Evolutionary conservation across 768 basidiomycete species (phyloP).

Genomic region (Podaxis pistillaris): DNA sequence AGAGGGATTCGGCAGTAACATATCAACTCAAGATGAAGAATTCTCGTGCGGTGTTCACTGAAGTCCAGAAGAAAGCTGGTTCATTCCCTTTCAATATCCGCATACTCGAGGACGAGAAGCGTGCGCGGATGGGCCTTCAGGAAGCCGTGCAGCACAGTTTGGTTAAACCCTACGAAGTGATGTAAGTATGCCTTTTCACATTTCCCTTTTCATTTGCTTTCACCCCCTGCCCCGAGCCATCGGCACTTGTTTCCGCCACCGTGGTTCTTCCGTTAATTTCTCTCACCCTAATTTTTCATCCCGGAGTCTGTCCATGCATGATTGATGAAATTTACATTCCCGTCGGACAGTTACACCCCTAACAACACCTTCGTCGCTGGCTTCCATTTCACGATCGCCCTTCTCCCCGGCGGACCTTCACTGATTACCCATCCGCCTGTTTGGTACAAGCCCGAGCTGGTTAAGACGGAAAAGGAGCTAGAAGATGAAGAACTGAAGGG

Average conservation of each 20-base stretch:
- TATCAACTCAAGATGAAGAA: slow-evolving; percentile 99
- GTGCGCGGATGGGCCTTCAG: slow-evolving; percentile 90
- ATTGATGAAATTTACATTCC: neutral
- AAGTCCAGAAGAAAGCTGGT: slow-evolving; percentile 97
- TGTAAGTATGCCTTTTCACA: slow-evolving; percentile 47
- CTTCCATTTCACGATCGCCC: slow-evolving; percentile 96
- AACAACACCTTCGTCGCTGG: slow-evolving; percentile 84
- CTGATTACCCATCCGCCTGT: slow-evolving; percentile 84
- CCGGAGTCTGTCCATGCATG: neutral
- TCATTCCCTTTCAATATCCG: slow-evolving; percentile 98
- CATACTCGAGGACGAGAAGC: slow-evolving; percentile 91
- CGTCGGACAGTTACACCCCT: slow-evolving; percentile 67
- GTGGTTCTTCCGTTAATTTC: neutral
- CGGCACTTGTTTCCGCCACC: neutral
- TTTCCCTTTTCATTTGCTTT: neutral
- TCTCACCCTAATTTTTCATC: neutral
- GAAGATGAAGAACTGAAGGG: slow-evolving; percentile 86
- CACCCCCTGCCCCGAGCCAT: neutral
- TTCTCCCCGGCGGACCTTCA: slow-evolving; percentile 84
- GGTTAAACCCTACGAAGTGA: slow-evolving; percentile 93
- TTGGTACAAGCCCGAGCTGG: slow-evolving; percentile 92
- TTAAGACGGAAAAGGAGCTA: slow-evolving; percentile 87
- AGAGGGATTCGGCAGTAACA: slow-evolving; percentile 79
- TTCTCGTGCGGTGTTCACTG: slow-evolving; percentile 93
- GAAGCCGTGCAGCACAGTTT: slow-evolving; percentile 95